phyloP scores from a whole-genome alignment of 129 eudicot genomes.

The Artemisia annua region DNA sequence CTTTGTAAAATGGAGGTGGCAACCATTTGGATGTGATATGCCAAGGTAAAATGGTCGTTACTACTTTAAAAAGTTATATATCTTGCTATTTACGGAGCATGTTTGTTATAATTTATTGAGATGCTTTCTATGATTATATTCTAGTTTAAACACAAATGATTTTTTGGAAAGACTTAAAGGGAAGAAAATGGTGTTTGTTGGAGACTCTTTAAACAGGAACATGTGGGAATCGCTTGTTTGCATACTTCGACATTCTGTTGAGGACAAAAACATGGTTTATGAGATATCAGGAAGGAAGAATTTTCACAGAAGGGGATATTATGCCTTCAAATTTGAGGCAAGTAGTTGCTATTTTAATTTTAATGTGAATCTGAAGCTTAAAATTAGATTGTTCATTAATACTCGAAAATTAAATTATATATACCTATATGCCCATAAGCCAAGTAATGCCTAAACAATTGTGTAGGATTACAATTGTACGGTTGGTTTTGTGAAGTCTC shows the following conservation, averaged over 20 bases:
- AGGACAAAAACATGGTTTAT: constrained; percentile 62
- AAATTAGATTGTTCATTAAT: too few species aligned
- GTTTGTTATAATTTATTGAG: constrained; percentile 13
- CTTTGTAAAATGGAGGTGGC: constrained; percentile 89
- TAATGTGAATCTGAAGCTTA: too few species aligned
- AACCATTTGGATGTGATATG: constrained; percentile 79
- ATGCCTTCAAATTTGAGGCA: constrained; percentile 96
- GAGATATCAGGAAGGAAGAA: constrained; percentile 68
- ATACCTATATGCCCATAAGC: too few species aligned
- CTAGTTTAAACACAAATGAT: constrained; percentile 79
- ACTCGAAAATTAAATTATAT: too few species aligned
- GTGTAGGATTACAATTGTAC: constrained; percentile 84
- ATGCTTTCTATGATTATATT: neutral
- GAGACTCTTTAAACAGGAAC: constrained; percentile 91
- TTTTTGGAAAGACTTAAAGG: constrained; percentile 87
- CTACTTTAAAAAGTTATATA: neutral
- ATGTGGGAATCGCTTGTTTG: constrained; percentile 99
- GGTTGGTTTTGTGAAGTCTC: constrained; percentile 83
- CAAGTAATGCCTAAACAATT: constrained; percentile 24
- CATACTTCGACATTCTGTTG: constrained; percentile 67
- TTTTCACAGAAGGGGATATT: constrained; percentile 80
- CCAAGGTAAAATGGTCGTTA: constrained; percentile 60
- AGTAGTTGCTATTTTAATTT: too few species aligned
- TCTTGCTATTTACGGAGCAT: neutral
- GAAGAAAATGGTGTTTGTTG: constrained; percentile 82